Evolutionary conservation across 768 basidiomycete genomes (phyloP).

Genomic region (Rhizopogon sp.): DNA sequence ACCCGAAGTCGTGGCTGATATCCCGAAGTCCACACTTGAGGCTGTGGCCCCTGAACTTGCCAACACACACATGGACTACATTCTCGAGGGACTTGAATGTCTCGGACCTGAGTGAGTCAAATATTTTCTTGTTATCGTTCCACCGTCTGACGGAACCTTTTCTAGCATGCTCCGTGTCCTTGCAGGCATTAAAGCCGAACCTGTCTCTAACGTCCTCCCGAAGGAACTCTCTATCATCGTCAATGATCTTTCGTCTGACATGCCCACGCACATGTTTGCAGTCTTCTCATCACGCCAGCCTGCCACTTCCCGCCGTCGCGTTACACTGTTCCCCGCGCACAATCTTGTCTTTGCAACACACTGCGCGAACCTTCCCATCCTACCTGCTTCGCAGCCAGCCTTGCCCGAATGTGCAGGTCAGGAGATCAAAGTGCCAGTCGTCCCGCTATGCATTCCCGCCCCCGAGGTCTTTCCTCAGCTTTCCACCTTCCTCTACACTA

Average conservation of each 20-base stretch:
- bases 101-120: slow-evolving; percentile 23
- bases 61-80: slow-evolving; percentile 16
- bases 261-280: slow-evolving; percentile 28
- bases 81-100: slow-evolving; percentile 21
- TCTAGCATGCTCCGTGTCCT: slow-evolving; percentile 28
- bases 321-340: slow-evolving; percentile 32
- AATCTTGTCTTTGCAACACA: slow-evolving; percentile 29
- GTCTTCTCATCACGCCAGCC: slow-evolving; percentile 22
- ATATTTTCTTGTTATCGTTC: neutral
- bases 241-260: slow-evolving; percentile 25
- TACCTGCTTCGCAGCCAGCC: slow-evolving; percentile 11
- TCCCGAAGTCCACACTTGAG: slow-evolving; percentile 11
- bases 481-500: slow-evolving; percentile 64
- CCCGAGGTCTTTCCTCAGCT: slow-evolving; percentile 64
- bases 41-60: slow-evolving; percentile 23
- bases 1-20: slow-evolving; percentile 7
- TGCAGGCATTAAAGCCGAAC: slow-evolving; percentile 20
- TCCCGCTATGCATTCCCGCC: slow-evolving; percentile 67
- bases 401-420: slow-evolving; percentile 13
- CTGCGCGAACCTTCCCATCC: slow-evolving; percentile 24
- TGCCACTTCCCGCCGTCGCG: slow-evolving; percentile 20
- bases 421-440: slow-evolving; percentile 46
- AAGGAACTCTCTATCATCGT: slow-evolving; percentile 20
- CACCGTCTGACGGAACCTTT: slow-evolving; percentile 7
- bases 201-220: slow-evolving; percentile 18